phyloP scores from a whole-genome alignment of 768 basidiomycete genomes.

The Cystoderma amianthinum region DNA sequence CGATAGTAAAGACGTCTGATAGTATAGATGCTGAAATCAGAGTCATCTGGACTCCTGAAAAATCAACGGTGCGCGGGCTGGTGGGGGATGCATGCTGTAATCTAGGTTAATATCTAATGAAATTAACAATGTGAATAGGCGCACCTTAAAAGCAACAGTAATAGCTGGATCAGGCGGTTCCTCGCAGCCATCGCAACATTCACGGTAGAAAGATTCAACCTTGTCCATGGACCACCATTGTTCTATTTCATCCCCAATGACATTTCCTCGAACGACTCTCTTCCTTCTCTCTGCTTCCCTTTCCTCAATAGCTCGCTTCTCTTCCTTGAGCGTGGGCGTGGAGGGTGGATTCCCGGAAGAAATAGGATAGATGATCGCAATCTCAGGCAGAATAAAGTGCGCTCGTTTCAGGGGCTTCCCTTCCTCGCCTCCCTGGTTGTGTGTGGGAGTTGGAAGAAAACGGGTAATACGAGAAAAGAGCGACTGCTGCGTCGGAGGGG shows the following conservation, averaged over 20 bases:
- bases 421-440: conserved; percentile 32
- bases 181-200: conserved; percentile 76
- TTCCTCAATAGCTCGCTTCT: conserved; percentile 76
- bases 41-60: conserved; percentile 76
- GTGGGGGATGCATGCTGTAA: conserved; percentile 43
- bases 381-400: conserved; percentile 84
- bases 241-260: conserved; percentile 30
- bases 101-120: too few species aligned
- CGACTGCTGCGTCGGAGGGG: conserved; percentile 59
- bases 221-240: conserved; percentile 85
- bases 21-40: conserved; percentile 68
- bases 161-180: conserved; percentile 62
- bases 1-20: conserved; percentile 86
- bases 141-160: conserved; percentile 65
- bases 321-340: conserved; percentile 70
- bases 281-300: conserved; percentile 62
- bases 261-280: conserved; percentile 56
- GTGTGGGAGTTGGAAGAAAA: conserved; percentile 57
- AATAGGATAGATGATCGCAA: conserved; percentile 89
- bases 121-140: too few species aligned
- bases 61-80: conserved; percentile 65
- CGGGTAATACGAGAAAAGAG: conserved; percentile 71
- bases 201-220: conserved; percentile 81
- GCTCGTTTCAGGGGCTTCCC: conserved; percentile 73
- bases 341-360: conserved; percentile 79